Evolutionary conservation across 2,329 filamentous ascomycete genomes (phyloP), one percentile per base, ranked within the genome.

Genomic region (Ramularia collo-cygni): DNA sequence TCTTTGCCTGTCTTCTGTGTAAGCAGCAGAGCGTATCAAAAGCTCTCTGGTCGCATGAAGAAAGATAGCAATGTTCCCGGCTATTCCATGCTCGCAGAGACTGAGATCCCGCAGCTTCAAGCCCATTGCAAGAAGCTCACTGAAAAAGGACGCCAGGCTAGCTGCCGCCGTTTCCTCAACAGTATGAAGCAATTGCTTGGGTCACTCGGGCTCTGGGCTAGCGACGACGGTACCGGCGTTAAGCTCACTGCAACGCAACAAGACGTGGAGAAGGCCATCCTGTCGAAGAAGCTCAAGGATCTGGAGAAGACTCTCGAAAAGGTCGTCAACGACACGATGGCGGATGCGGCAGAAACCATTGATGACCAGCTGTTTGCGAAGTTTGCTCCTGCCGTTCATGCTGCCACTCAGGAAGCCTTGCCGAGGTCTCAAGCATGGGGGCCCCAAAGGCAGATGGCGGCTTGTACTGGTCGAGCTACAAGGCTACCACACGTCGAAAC

Each of bases 1-100:
- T 66, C 64, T 1, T 63, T 84, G 1, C 72, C 77, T 0, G 77
- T 83, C 2, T 84, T 81, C 52, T 83, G 78, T 45, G 74, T 83
- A 12, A 79, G 75, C 42, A 75, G 73, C 33, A 64, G 73, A 31
- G 77, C 72, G 0, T 83, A 80, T 38, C 77, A 83, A 49, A 76
- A 77, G 50, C 59, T 83, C n/a, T 64, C 66, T 28, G 75, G 73
- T 1, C 67, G 74, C 3, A 53, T 81, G 7, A 55, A 64, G 37
- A 71, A 73, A 30, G 77, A 83, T 38, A 60, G 64, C 2, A 50
- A 61, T 8, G 65, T 76, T 2, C 59, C 66, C 9, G 77, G 77
- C 0, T 83, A 81, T 53, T 56, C 58, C 1, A 57, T 62, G 3
- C 28, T 63, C 0, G 65, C 75, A 2, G 70, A 81, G 42, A 83